These are phyloP conservation scores for Phytophthora brassicae DNA, from an alignment of 352 stramenopile genomes.

Conservation along the genomic window DNA sequence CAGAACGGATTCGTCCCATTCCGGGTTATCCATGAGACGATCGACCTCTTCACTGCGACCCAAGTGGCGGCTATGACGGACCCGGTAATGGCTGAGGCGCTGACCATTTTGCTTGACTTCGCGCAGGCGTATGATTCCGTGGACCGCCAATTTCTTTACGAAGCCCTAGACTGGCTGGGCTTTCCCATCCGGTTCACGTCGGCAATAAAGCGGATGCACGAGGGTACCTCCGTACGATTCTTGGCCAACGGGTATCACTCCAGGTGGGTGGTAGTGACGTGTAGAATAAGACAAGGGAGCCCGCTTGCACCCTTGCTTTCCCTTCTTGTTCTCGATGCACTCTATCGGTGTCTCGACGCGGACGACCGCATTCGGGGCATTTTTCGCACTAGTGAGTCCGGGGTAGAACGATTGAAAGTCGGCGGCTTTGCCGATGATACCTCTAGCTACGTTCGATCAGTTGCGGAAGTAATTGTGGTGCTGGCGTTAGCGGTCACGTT, in stretches of 20 bases:
- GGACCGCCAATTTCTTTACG: not conserved
- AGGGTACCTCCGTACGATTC: not conserved
- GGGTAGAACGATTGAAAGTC: not conserved
- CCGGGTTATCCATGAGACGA: not conserved
- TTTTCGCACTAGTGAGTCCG: not conserved
- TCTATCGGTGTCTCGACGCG: not conserved
- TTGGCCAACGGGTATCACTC: not conserved
- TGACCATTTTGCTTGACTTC: not conserved
- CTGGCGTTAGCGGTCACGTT: not conserved
- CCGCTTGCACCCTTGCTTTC: not conserved
- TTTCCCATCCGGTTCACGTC: not conserved
- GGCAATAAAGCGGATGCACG: not conserved
- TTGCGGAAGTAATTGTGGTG: not conserved
- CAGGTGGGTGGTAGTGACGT: not conserved
- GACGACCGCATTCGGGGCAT: not conserved
- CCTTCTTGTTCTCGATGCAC: not conserved
- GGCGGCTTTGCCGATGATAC: not conserved
- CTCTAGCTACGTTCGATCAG: not conserved
- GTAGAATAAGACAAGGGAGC: not conserved
- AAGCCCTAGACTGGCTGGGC: not conserved
- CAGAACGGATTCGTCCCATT: constrained; percentile 8
- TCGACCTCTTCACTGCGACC: too few relatives aligned
- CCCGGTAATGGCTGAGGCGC: too few relatives aligned
- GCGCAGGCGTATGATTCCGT: not conserved
- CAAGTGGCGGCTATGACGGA: too few relatives aligned